Conservation (phyloP, 495 filamentous ascomycete genomes). For the Penicillium coprophilum region DNA sequence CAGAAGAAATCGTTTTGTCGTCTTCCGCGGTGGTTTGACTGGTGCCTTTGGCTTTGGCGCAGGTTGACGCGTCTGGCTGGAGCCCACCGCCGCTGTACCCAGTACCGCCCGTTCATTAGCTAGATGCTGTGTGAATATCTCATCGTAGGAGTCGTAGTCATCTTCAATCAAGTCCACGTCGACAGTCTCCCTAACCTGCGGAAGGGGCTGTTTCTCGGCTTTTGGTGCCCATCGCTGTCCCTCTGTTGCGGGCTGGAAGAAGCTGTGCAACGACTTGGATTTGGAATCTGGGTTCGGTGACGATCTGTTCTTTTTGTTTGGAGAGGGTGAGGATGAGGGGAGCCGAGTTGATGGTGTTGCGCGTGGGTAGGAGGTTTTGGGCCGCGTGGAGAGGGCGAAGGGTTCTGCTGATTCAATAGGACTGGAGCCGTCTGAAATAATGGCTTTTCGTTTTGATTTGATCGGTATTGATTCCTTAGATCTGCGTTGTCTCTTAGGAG, state of each 20-base stretch:
- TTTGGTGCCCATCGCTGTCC: conserved; percentile 38
- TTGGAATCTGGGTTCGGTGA: conserved; percentile 9
- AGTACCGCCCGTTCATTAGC: neutral
- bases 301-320: conserved; percentile 15
- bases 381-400: conserved; percentile 15
- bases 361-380: conserved; percentile 18
- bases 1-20: conserved; percentile 31
- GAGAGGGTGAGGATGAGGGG: conserved; percentile 26
- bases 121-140: conserved; percentile 36
- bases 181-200: conserved; percentile 20
- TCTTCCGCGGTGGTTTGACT: conserved; percentile 10
- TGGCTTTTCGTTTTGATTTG: neutral
- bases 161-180: conserved; percentile 52
- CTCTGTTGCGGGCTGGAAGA: conserved; percentile 27
- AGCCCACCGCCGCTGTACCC: conserved; percentile 3
- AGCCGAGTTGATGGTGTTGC: conserved; percentile 8
- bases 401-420: conserved; percentile 9
- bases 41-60: conserved; percentile 8
- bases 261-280: conserved; percentile 26
- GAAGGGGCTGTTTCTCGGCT: conserved; percentile 22
- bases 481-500: conserved; percentile 48
- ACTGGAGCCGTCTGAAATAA: conserved; percentile 1
- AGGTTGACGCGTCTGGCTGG: conserved; percentile 9
- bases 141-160: conserved; percentile 51
- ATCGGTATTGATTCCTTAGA: conserved; percentile 9